phyloP scores from a whole-genome alignment of 495 filamentous ascomycete genomes.

The Trichoderma parareesei region DNA sequence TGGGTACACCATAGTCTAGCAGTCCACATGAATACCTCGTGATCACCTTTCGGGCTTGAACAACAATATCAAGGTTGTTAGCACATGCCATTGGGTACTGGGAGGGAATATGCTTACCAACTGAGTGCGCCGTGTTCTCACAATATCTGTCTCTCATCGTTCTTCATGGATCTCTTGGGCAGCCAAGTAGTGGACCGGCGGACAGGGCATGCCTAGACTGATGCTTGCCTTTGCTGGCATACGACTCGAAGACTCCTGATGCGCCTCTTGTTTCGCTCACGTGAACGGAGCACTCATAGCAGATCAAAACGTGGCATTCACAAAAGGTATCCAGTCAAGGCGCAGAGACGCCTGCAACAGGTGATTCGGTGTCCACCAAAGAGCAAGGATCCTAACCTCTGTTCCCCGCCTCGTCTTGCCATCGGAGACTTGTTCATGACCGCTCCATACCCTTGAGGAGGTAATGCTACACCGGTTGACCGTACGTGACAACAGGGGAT shows the following conservation, averaged over 20 bases:
- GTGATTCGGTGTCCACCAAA: neutral
- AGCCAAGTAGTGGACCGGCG: too few species aligned
- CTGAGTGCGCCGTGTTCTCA: neutral
- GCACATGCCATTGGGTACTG: neutral
- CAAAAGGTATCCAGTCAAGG: neutral
- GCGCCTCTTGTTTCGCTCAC: neutral
- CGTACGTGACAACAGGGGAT: neutral
- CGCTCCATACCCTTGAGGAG: neutral
- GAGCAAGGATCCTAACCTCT: neutral
- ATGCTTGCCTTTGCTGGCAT: neutral
- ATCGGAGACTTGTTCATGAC: neutral
- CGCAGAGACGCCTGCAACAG: neutral
- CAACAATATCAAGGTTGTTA: neutral
- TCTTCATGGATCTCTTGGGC: too few species aligned
- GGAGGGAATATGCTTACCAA: neutral
- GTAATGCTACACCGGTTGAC: neutral
- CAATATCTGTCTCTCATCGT: too few species aligned
- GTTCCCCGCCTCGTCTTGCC: neutral
- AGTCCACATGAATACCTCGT: neutral
- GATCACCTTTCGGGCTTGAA: neutral
- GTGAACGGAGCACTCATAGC: neutral
- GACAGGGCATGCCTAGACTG: neutral
- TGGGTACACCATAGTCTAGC: neutral
- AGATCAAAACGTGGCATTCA: constrained; percentile 5
- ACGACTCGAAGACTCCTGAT: neutral